A percentile compares a stretch with the other conserved stretches of the same genome.
These are phyloP conservation scores for Mycena belliarum DNA, from an alignment of 768 basidiomycete species.

Conservation along the genomic window DNA sequence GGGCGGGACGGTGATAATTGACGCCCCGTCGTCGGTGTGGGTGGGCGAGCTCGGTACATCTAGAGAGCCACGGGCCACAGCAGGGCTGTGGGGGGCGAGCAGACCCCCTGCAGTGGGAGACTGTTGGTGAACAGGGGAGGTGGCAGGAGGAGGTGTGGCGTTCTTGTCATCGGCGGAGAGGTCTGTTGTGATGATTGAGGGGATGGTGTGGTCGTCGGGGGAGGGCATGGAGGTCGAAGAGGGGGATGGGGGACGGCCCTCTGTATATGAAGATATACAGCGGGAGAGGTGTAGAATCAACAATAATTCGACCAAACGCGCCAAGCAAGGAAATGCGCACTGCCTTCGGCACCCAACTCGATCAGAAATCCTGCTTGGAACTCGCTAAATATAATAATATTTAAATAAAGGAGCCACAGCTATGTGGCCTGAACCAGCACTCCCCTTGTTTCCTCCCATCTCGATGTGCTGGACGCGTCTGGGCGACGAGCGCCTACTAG, in stretches of 20 bases:
- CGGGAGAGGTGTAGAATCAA: background rate
- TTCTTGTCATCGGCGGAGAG: slow-evolving; percentile 1
- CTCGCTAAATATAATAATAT: no score
- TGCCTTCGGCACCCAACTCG: slow-evolving; percentile 1
- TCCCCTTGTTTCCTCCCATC: no score
- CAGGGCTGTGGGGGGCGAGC: slow-evolving; percentile 27
- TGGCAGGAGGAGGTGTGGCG: slow-evolving; percentile 4
- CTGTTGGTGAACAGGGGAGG: slow-evolving; percentile 6
- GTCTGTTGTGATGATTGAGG: slow-evolving; percentile 19
- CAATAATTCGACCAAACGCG: background rate
- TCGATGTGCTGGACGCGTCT: no score
- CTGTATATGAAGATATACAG: background rate
- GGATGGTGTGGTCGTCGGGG: slow-evolving; percentile 14
- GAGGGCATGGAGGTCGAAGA: slow-evolving; percentile 11
- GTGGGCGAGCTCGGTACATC: slow-evolving; percentile 29
- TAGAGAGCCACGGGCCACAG: slow-evolving; percentile 13
- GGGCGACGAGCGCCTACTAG: no score
- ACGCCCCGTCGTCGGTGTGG: slow-evolving; percentile 42
- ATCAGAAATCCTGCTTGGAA: slow-evolving; percentile 2
- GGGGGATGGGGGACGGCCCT: background rate
- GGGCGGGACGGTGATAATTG: slow-evolving; percentile 48
- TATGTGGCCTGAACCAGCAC: no score
- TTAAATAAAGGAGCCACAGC: no score
- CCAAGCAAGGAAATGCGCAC: background rate
- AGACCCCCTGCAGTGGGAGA: slow-evolving; percentile 19